Base-by-base conservation (phyloP, 2,329 filamentous ascomycete species). In the Hypomyces perniciosus region DNA sequence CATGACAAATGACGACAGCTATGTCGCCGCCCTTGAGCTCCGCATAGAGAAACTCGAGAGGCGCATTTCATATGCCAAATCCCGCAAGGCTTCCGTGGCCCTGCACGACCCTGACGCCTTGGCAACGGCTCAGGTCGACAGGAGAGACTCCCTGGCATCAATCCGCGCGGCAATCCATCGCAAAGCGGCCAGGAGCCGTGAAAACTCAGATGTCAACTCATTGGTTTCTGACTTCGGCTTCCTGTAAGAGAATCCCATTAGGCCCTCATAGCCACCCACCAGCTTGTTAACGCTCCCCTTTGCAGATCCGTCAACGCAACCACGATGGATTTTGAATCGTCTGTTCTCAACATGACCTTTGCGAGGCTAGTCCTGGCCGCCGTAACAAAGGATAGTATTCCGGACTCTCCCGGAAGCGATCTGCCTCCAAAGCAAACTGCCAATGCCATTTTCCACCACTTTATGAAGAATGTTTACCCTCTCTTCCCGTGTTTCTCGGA, bases 171-270 rank as follows among this genome's bases (percentile, higher is more conserved):
- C 80, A 38, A 83, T 85, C 45, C 78, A 83, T 61, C 80, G 81
- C 37, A 85, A 84, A 59, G 82, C 80, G 13, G 81, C 77, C n/a
- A 72, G 77, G 51, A 79, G 73, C 58, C 76, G 81, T 40, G 92
- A 96, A 66, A 86, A 88, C 42, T 87, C 85, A 0, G 89, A 95
- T 65, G 90, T 96, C 48, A 92, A 96, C 68, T 86, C 93, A 48
- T 74, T 97, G 3, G 88, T 96, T 26, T 95, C 91, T 1, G 91
- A 96, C 62, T 96, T 97, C 74, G 91, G 91, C 48, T 92, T 90
- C 62, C 72, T 96, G 84, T 95, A 66, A 68, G 85, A 66, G 27
- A 38, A 10, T 9, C 29, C 29, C 26, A 42, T 39, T 38, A 43
- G 9, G 27, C 46, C 48, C 42, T 3, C 9, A 13, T 43, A 12